phyloP scores from a whole-genome alignment of 108 stramenopile species.

The Cyclotella kingstonii region DNA sequence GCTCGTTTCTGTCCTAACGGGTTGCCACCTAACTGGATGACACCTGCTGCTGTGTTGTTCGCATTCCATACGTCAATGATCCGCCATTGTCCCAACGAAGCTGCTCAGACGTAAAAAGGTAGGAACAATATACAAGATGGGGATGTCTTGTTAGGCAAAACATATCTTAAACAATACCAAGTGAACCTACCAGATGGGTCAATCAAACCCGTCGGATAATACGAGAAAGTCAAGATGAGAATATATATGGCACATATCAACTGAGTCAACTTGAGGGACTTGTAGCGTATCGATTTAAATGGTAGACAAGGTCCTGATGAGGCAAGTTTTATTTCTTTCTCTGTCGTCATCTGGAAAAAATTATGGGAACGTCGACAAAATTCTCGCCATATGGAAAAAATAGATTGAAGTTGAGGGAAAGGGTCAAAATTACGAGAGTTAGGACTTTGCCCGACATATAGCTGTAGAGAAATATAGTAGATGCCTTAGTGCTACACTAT shows the following conservation, averaged over 20 bases:
- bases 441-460: too few relatives aligned
- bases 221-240: slow-evolving; percentile 28
- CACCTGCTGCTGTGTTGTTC: slow-evolving; percentile 32
- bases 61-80: slow-evolving; percentile 27
- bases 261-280: slow-evolving; percentile 30
- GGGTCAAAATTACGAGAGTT: too few relatives aligned
- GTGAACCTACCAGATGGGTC: slow-evolving; percentile 11
- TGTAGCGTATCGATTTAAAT: slow-evolving; percentile 24
- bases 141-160: not conserved
- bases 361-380: too few relatives aligned
- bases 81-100: slow-evolving; percentile 16
- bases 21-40: slow-evolving; percentile 37
- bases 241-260: slow-evolving; percentile 33
- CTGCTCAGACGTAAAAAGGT: not conserved
- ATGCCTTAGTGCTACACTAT: too few relatives aligned
- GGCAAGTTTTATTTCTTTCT: too few relatives aligned
- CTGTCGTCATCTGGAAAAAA: too few relatives aligned
- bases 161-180: slow-evolving; percentile 16
- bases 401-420: too few relatives aligned
- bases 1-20: slow-evolving; percentile 30
- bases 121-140: not conserved
- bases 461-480: too few relatives aligned
- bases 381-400: too few relatives aligned
- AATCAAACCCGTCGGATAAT: slow-evolving; percentile 26
- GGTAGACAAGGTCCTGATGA: too few relatives aligned